Evolutionary conservation across 2,329 filamentous ascomycete species (phyloP).

Genomic region (Leptodontidium sp.): DNA sequence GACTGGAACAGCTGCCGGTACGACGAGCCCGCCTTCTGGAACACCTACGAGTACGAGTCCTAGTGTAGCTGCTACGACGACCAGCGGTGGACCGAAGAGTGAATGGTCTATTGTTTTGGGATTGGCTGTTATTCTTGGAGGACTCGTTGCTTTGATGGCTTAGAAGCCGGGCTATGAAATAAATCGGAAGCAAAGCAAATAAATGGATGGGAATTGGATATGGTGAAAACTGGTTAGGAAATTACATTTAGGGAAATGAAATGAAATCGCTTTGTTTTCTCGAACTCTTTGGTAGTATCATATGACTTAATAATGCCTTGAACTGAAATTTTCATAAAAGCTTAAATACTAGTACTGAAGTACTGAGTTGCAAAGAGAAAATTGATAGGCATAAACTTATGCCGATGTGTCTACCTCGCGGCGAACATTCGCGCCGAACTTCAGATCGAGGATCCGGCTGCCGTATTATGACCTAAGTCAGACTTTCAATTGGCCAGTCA

Average conservation of each 20-base stretch:
- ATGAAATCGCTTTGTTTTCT: too few species aligned
- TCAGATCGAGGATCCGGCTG: not conserved
- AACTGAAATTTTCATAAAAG: too few species aligned
- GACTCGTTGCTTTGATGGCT: slow-evolving; percentile 37
- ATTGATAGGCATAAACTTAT: too few species aligned
- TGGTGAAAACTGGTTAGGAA: not conserved
- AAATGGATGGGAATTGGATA: too few species aligned
- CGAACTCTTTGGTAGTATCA: too few species aligned
- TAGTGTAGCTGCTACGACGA: slow-evolving; percentile 19
- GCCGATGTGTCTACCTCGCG: too few species aligned
- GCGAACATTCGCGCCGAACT: not conserved
- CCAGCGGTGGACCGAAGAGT: slow-evolving; percentile 24
- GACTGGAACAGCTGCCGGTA: not conserved
- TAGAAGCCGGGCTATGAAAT: slow-evolving; percentile 12
- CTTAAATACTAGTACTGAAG: too few species aligned
- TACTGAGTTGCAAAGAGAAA: too few species aligned
- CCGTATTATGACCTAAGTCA: not conserved
- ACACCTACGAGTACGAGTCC: slow-evolving; percentile 17
- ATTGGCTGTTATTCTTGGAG: slow-evolving; percentile 32
- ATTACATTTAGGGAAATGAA: not conserved
- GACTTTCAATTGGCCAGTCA: not conserved
- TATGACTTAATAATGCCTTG: too few species aligned
- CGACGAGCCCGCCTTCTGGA: slow-evolving; percentile 1
- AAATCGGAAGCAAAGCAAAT: not conserved
- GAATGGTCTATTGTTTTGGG: slow-evolving; percentile 29